phyloP scores from a whole-genome alignment of 2,329 filamentous ascomycete genomes.

The Aspergillus udagawae region DNA sequence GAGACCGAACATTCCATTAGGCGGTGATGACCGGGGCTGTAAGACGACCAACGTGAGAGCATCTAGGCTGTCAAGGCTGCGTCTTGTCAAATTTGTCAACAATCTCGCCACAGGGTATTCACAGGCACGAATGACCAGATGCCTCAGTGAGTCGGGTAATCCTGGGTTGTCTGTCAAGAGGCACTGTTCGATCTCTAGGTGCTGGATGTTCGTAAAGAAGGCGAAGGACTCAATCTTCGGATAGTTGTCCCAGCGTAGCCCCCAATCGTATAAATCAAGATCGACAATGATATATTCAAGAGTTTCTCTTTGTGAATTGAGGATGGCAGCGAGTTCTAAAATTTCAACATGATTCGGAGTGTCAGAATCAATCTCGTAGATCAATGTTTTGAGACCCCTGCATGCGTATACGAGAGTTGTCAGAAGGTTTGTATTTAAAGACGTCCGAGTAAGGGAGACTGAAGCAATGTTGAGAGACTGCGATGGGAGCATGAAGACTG shows the following conservation, averaged over 20 bases:
- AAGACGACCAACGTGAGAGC: background rate
- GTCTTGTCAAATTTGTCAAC: background rate
- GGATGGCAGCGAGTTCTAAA: background rate
- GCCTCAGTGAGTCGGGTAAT: background rate
- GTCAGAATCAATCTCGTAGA: background rate
- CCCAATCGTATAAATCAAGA: background rate
- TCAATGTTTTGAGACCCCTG: background rate
- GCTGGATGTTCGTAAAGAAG: background rate
- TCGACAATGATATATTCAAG: background rate
- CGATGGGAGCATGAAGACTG: background rate
- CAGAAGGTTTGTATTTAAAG: background rate
- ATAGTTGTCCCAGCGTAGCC: background rate
- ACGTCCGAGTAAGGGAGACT: background rate
- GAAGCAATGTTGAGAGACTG: background rate
- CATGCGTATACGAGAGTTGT: background rate
- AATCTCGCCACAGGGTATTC: background rate
- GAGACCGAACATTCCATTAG: background rate
- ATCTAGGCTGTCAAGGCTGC: background rate
- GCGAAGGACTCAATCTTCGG: background rate
- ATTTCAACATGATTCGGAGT: background rate
- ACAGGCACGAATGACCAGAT: background rate
- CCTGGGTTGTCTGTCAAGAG: background rate
- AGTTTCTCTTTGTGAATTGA: background rate
- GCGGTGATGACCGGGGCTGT: background rate
- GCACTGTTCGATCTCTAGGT: background rate